Base-by-base conservation (phyloP, 31 red algal species). In the Endocladia muricata region DNA sequence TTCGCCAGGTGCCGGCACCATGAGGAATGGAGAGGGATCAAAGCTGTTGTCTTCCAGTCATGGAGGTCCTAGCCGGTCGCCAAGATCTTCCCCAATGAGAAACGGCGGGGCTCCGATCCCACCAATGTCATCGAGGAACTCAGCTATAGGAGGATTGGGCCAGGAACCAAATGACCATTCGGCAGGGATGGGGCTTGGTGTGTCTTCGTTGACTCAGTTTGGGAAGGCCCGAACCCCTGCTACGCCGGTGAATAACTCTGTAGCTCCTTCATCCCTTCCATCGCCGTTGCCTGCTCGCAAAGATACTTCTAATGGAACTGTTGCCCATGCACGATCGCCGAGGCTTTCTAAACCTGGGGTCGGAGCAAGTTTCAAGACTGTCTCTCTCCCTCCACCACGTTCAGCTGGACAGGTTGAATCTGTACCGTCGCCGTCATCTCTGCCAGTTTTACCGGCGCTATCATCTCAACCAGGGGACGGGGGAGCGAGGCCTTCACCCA, bases 161-260 rank as follows among this genome's bases (percentile, higher is more conserved):
- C 54, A 55, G 15, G 37, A 62, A 2, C 3, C 63, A 23, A 17
- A 40, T 2, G 25, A 37, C 6, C 34, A 40, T 19, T 30, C 34
- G n/a, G 21, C 65, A 54, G 34, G 33, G 15, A 23, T 23, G 4
- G 35, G 35, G 19, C n/a, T 41, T 7, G 29, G 15, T 3, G 13
- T 78, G 23, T 86, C 82, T 32, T 86, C 82, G 4, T 19, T 86
- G 9, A 77, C 82, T 4, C 67, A 86, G 48, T 86, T 86, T 77
- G 61, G 82, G 4, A 86, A 66, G 47, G 72, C 61, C 7, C 68
- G 70, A 9, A 35, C 69, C 1, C 82, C 82, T 21, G 23, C 26
- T 22, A 77, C 82, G 32, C 82, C 82, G 5, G 71, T 71, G 8
- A 77, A 52, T 33, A 77, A 55, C 39, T 60, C 70, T 4, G 73